phyloP scores from a whole-genome alignment of 176 grass and related monocot genomes.

The Pontederia crassipes region DNA sequence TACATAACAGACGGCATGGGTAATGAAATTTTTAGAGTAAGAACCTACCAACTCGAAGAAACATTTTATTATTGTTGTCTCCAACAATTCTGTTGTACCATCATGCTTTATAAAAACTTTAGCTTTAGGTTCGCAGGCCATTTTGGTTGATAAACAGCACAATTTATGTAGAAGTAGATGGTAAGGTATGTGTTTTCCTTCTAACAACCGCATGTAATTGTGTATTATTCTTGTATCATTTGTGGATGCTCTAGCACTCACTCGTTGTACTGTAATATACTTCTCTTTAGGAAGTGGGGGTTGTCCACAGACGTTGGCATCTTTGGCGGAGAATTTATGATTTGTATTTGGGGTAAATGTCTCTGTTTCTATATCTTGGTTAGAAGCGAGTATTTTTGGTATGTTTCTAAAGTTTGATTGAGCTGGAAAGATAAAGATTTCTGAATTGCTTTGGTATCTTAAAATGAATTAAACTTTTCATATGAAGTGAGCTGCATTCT shows the following conservation, averaged over 20 bases:
- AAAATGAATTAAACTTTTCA: too few species aligned
- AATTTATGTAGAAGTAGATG: slow-evolving; percentile 89
- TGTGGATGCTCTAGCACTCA: neutral
- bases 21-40: slow-evolving; percentile 86
- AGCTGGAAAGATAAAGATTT: neutral
- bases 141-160: slow-evolving; percentile 98
- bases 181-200: slow-evolving; percentile 46
- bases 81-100: neutral
- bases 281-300: slow-evolving; percentile 66
- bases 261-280: slow-evolving; percentile 23
- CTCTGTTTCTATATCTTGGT: neutral
- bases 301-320: slow-evolving; percentile 96
- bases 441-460: too few species aligned
- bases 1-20: slow-evolving; percentile 60
- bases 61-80: neutral
- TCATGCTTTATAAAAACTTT: slow-evolving; percentile 3
- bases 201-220: slow-evolving; percentile 4
- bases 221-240: slow-evolving; percentile 10
- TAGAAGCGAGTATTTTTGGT: neutral
- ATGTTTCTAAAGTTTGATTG: slow-evolving; percentile 12
- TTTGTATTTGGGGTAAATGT: slow-evolving; percentile 86
- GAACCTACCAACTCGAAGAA: slow-evolving; percentile 10
- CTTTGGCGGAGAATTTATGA: slow-evolving; percentile 98
- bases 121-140: slow-evolving; percentile 74
- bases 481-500: too few species aligned